Conservation (phyloP, 139 green algal genomes). For the Chlamydomonas sp. region DNA sequence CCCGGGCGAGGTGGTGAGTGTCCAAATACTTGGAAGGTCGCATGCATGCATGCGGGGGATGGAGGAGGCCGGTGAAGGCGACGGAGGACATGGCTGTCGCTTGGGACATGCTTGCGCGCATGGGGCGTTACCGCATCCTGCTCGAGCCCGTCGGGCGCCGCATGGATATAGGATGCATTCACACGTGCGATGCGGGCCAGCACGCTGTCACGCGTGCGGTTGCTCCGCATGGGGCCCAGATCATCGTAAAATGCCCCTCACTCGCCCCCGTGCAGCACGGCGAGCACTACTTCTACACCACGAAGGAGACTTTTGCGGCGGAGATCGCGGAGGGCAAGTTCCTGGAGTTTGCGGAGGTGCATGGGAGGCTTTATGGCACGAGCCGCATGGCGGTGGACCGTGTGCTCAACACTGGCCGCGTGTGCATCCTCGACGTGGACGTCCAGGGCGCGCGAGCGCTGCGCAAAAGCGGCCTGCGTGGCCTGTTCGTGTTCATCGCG, state of each 20-base stretch:
- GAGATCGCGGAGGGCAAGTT: constrained; percentile 68
- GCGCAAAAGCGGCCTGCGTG: constrained; percentile 24
- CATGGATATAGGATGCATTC: too few species aligned
- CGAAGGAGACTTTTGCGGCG: constrained; percentile 60
- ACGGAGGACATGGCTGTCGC: too few species aligned
- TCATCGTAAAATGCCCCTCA: too few species aligned
- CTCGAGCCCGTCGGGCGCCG: too few species aligned
- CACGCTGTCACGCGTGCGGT: too few species aligned
- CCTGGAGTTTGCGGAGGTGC: constrained; percentile 75
- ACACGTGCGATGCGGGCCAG: too few species aligned
- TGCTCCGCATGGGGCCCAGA: too few species aligned
- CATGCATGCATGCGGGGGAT: too few species aligned
- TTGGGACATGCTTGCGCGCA: too few species aligned
- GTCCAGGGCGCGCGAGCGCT: constrained; percentile 53
- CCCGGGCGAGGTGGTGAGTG: constrained; percentile 13
- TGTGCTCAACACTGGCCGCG: constrained; percentile 44
- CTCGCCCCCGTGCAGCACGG: constrained; percentile 50
- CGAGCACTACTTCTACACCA: constrained; percentile 73
- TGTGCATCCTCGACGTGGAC: constrained; percentile 47
- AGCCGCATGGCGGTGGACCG: constrained; percentile 50
- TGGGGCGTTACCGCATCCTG: not conserved
- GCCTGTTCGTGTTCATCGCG: constrained; percentile 81
- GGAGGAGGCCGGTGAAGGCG: too few species aligned
- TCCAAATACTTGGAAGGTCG: too few species aligned
- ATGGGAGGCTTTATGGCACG: constrained; percentile 81